phyloP scores from a whole-genome alignment of 1,284 basidiomycete genomes.

The Vanrija sp. region DNA sequence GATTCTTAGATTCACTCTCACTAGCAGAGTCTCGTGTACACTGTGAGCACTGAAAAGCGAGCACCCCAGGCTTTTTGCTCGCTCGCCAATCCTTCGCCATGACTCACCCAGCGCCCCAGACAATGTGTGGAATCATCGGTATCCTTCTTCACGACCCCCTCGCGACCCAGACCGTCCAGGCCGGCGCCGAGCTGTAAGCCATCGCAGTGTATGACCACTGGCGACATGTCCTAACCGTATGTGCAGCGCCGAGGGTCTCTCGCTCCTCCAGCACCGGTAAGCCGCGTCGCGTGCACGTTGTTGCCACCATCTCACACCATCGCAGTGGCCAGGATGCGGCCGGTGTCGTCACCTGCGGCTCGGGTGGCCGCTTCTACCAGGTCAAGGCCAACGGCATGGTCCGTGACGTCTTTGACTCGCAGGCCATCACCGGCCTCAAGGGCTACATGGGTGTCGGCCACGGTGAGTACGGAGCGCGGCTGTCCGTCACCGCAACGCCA shows the following conservation, averaged over 20 bases:
- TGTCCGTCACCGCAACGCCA: neutral
- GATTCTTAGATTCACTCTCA: too few relatives aligned
- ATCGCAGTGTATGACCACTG: neutral
- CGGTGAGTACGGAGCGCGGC: constrained; percentile 56
- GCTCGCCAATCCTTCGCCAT: too few relatives aligned
- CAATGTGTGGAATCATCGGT: constrained; percentile 83
- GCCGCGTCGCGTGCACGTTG: constrained; percentile 6
- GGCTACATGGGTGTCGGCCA: constrained; percentile 98
- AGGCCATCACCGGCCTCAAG: constrained; percentile 69
- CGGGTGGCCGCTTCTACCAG: constrained; percentile 92
- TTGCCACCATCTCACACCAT: neutral
- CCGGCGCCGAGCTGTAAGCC: constrained; percentile 69
- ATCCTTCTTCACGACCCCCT: constrained; percentile 71
- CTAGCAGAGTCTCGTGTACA: too few relatives aligned
- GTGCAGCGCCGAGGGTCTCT: constrained; percentile 68
- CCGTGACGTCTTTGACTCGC: constrained; percentile 89
- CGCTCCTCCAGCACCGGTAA: constrained; percentile 79
- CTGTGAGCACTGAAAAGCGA: too few relatives aligned
- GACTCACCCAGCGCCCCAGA: neutral
- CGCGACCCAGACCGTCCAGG: constrained; percentile 57
- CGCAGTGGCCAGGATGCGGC: constrained; percentile 88
- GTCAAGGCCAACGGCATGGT: constrained; percentile 99
- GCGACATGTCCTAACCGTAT: neutral
- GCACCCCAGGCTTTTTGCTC: too few relatives aligned
- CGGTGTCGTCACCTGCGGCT: constrained; percentile 94